Evolutionary conservation across 1,284 basidiomycete species (phyloP).

Genomic region (Apiotrichum veenhuisii): DNA sequence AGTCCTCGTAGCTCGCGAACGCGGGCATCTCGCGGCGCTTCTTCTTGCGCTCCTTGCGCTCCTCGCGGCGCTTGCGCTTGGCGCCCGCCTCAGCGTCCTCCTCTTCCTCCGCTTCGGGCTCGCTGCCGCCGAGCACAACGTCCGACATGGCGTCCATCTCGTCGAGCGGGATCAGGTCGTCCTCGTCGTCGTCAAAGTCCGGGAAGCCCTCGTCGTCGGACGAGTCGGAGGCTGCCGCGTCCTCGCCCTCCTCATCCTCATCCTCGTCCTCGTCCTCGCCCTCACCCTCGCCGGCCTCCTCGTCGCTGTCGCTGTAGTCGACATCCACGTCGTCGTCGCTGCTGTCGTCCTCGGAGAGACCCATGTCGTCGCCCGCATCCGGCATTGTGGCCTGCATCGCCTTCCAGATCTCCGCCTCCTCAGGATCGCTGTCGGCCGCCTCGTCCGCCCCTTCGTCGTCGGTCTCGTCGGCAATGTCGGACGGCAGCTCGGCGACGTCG

Average conservation of each 20-base stretch:
- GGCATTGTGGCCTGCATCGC: constrained; percentile 81
- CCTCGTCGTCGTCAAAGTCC: constrained; percentile 48
- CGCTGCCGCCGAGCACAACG: constrained; percentile 45
- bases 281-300: constrained; percentile 44
- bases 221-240: constrained; percentile 19
- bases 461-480: constrained; percentile 26
- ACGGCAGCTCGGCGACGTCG: constrained; percentile 10
- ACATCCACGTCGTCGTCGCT: constrained; percentile 56
- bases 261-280: constrained; percentile 34
- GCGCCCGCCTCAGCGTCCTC: constrained; percentile 54
- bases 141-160: constrained; percentile 41
- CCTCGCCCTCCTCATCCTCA: constrained; percentile 26
- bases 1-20: constrained; percentile 94
- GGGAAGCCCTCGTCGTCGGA: constrained; percentile 22
- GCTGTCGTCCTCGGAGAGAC: constrained; percentile 61
- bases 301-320: constrained; percentile 55
- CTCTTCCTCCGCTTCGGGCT: constrained; percentile 43
- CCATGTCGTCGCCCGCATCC: constrained; percentile 54
- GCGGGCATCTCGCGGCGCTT: constrained; percentile 77
- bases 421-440: constrained; percentile 51
- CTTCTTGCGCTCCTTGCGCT: constrained; percentile 54
- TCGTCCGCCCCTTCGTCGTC: constrained; percentile 30
- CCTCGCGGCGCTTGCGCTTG: constrained; percentile 54
- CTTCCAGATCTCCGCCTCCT: constrained; percentile 79
- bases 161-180: constrained; percentile 47